phyloP scores from a whole-genome alignment of 108 stramenopile species.

The Skeletonema grethae region DNA sequence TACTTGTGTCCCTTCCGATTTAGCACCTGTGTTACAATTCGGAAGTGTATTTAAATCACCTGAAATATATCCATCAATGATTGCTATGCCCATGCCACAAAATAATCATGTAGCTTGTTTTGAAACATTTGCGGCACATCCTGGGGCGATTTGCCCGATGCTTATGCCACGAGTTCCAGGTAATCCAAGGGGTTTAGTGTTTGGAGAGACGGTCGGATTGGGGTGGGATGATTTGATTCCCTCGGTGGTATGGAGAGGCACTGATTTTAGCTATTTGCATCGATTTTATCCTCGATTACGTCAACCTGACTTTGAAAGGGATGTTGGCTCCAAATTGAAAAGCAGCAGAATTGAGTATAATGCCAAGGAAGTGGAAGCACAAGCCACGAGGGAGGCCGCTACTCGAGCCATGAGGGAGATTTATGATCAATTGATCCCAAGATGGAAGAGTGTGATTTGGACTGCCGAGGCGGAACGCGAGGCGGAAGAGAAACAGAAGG shows the following conservation, averaged over 20 bases:
- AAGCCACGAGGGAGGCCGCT: conserved; percentile 1
- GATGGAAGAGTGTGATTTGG: conserved; percentile 34
- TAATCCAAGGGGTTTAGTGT: conserved; percentile 18
- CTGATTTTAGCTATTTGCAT: conserved; percentile 18
- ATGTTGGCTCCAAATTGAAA: not conserved
- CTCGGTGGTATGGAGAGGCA: conserved; percentile 35
- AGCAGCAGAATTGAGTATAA: no score
- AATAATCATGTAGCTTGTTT: conserved; percentile 29
- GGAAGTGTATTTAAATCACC: conserved; percentile 25
- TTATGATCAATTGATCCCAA: conserved; percentile 21
- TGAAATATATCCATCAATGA: conserved; percentile 8
- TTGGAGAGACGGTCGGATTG: conserved; percentile 10
- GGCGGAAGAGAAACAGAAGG: conserved; percentile 11
- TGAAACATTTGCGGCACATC: conserved; percentile 12
- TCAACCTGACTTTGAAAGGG: conserved; percentile 14
- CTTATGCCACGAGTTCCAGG: conserved; percentile 1
- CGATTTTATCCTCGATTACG: conserved; percentile 9
- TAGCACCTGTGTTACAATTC: conserved; percentile 35
- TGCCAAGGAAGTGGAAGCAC: no score
- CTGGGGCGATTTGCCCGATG: conserved; percentile 1
- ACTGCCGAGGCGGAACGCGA: conserved; percentile 35
- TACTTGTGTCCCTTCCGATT: not conserved
- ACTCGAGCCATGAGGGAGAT: conserved; percentile 17
- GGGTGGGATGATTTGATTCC: conserved; percentile 29
- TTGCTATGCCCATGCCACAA: conserved; percentile 43